Evolutionary conservation across 495 filamentous ascomycete genomes (phyloP).

Genomic region (Hamigera avellanea): DNA sequence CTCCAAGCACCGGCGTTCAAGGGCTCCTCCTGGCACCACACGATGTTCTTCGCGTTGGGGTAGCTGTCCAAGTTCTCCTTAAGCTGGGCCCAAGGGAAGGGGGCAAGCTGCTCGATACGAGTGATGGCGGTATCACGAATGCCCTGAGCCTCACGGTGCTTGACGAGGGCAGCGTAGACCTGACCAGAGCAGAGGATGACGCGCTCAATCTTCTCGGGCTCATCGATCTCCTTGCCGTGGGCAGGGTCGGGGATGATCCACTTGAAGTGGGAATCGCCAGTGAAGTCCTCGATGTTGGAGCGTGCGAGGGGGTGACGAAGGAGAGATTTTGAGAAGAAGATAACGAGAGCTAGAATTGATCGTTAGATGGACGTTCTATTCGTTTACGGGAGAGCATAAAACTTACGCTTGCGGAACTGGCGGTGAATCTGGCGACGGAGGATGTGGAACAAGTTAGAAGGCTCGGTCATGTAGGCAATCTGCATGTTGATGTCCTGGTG

Average conservation of each 20-base stretch:
- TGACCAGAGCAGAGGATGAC: conserved; percentile 92
- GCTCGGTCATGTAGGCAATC: conserved; percentile 85
- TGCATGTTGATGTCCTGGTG: conserved; percentile 99
- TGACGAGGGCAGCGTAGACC: conserved; percentile 80
- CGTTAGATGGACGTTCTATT: conserved; percentile 20
- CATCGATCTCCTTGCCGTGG: conserved; percentile 61
- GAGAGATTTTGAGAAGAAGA: conserved; percentile 95
- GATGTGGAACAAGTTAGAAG: conserved; percentile 92
- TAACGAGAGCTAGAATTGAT: conserved; percentile 55
- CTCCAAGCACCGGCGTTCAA: conserved; percentile 94
- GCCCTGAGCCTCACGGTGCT: conserved; percentile 75
- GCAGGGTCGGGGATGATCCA: conserved; percentile 89
- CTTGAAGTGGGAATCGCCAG: conserved; percentile 80
- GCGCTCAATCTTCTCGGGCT: conserved; percentile 81
- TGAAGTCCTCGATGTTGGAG: conserved; percentile 81
- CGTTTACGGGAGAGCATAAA: neutral
- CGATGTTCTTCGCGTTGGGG: conserved; percentile 90
- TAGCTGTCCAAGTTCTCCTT: conserved; percentile 92
- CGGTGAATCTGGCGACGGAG: conserved; percentile 95
- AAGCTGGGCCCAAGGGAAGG: conserved; percentile 96
- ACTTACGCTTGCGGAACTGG: conserved; percentile 97
- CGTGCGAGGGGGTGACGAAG: conserved; percentile 87
- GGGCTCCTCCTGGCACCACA: conserved; percentile 95
- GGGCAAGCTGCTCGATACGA: conserved; percentile 92
- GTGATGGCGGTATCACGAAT: conserved; percentile 86